These are phyloP conservation scores for Bocquillonia castaneifolia DNA, from an alignment of 441 rosid species.

Conservation along the genomic window DNA sequence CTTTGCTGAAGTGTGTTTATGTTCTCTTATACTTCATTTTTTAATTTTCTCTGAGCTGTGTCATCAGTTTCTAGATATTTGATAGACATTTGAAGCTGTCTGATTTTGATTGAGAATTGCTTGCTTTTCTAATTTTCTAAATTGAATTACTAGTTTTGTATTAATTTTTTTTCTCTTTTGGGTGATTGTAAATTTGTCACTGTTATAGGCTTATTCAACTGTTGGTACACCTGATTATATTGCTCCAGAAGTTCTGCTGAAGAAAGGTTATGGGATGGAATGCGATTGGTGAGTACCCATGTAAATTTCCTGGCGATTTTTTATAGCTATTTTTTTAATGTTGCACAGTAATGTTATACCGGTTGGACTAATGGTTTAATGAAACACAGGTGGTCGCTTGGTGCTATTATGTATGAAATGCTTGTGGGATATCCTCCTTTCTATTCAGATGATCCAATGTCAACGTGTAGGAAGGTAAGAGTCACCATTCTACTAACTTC, in stretches of 20 bases:
- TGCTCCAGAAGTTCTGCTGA: constrained; percentile 90
- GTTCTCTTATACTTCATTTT: neutral
- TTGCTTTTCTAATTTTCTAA: neutral
- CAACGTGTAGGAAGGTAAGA: constrained; percentile 93
- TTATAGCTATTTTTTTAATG: neutral
- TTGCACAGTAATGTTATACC: constrained; percentile 11
- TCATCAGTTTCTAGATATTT: too few relatives aligned
- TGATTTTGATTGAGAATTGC: too few relatives aligned
- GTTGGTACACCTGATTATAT: constrained; percentile 99
- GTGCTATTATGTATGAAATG: constrained; percentile 97
- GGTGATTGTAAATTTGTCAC: constrained; percentile 7
- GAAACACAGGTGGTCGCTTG: constrained; percentile 86
- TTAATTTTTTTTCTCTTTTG: neutral
- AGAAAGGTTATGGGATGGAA: constrained; percentile 98
- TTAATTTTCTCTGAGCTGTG: neutral
- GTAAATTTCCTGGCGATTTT: constrained; percentile 7
- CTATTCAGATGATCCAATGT: constrained; percentile 95
- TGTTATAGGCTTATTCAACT: constrained; percentile 90
- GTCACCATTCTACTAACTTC: constrained; percentile 2
- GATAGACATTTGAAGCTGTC: too few relatives aligned
- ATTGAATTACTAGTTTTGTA: neutral
- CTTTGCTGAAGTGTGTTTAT: neutral
- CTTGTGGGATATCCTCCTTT: constrained; percentile 96
- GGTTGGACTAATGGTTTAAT: constrained; percentile 19
- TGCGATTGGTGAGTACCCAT: constrained; percentile 74